Base-by-base conservation (phyloP, 176 grass and related monocot species). In the Areca catechu region DNA sequence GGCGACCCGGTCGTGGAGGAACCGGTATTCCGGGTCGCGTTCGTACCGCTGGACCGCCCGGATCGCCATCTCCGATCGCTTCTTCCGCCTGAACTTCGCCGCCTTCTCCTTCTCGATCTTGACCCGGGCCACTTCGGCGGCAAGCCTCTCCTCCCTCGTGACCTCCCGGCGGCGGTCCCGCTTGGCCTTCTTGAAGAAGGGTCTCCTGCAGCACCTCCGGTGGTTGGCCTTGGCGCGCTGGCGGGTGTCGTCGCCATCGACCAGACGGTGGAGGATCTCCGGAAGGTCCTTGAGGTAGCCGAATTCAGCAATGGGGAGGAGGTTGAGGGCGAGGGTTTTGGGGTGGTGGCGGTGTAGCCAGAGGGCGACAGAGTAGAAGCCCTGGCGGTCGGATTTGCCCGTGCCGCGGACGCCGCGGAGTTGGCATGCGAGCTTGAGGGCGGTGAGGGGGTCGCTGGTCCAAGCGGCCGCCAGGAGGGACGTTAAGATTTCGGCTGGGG, bases 361-460 rank as follows among this genome's bases (percentile, higher is more conserved):
- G 22, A 88, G 70, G 51, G 83, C 78, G n/a, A 80, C 58, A 20
- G 83, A 65, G 57, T 97, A 91, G 72, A 97, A 97, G 0, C 93
- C 81, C 52, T 91, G 80, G 25, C 82, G 85, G 63, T 95, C 90
- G 37, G 85, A 89, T 63, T 95, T 95, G 30, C 86, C 85, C 4
- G 63, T 57, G 50, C 86, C 82, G 5, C 90, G 82, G 66, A 89
- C 82, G 24, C 79, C 90, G 5, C 86, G 70, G 29, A 95, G 82
- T 57, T 95, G 78, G 48, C 82, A 88, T 15, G 72, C 70, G n/a
- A 95, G 82, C 21, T 71, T 72, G 21, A 95, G 85, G 15, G 86
- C 76, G 12, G 76, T 76, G 50, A 18, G 2, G 19, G 76, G 58
- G 30, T 86, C 74, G 27, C 53, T 16, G 2, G 57, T 61, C 90